Evolutionary conservation across 495 filamentous ascomycete species (phyloP), one percentile per base, ranked within the genome.

Genomic region (Geopyxis carbonaria): DNA sequence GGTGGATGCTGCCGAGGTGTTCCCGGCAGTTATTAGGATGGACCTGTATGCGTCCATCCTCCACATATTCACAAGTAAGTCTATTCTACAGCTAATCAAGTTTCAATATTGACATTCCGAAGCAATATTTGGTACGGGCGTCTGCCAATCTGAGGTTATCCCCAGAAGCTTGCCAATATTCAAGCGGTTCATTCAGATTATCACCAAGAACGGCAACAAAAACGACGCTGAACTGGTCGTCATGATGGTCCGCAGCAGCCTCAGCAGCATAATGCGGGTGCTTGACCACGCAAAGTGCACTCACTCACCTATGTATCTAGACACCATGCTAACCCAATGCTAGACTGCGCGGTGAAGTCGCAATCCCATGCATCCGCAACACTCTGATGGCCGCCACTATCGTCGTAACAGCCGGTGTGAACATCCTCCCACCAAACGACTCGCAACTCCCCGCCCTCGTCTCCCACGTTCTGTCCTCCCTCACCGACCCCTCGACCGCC

Each of bases 41-140:
- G 89, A 99, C 57, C 69, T 99, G 7, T 83, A 99, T 56, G 87
- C 89, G 31, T 93, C 86, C 54, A 93, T 95, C 48, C 66, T 95
- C 23, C 87, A 99, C 59, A 92, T 95, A 18, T 95, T 95, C 56
- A 77, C 77, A 29, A 93, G 51, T 55, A 53, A 43, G 42, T 13
- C 20, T 22, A n/a, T 34, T 22, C 22, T 23, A 30, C 31, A 22
- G 20, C n/a, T 25, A n/a, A 15, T 20, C 22, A 22, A 2, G n/a
- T 5, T 39, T 6, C 5, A 16, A 23, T 13, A 14, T 37, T 46
- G 22, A 43, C 32, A 24, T 5, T 25, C 33, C 19, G 14, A 34
- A 55, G 51, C 81, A 3, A 91, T 94, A 34, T 75, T 99, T 4
- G 78, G 78, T 10, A 93, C 83, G 0, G 74, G 78, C 1, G 65